These are phyloP conservation scores for Pinguiococcus pyrenoidosus DNA, from an alignment of 108 stramenopile species.

Conservation along the genomic window DNA sequence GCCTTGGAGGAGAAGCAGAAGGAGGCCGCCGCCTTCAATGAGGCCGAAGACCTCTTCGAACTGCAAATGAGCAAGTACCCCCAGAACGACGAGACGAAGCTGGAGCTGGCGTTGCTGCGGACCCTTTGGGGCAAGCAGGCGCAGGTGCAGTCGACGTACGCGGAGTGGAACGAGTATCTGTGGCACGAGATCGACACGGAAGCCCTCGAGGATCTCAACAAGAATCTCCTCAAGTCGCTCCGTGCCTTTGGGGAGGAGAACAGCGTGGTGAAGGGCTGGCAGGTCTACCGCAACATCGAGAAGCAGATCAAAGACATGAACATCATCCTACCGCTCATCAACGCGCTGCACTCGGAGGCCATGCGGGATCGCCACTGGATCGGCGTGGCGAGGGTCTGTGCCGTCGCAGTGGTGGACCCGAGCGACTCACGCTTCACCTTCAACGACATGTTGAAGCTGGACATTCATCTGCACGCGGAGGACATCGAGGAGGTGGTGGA, in stretches of 20 bases:
- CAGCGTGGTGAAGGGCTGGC: conserved; percentile 59
- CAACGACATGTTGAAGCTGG: conserved; percentile 55
- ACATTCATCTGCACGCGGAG: conserved; percentile 56
- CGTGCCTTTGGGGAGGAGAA: conserved; percentile 49
- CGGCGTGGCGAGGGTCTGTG: conserved; percentile 56
- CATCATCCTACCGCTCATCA: conserved; percentile 58
- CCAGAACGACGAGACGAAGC: conserved; percentile 57
- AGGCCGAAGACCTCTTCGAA: conserved; percentile 70
- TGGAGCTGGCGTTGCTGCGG: conserved; percentile 54
- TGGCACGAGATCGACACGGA: conserved; percentile 61
- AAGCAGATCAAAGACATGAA: conserved; percentile 63
- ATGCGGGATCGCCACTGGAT: conserved; percentile 68
- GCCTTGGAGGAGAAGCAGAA: conserved; percentile 42
- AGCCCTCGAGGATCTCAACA: conserved; percentile 58
- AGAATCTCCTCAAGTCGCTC: conserved; percentile 52
- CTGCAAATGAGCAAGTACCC: conserved; percentile 55
- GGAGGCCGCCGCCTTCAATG: conserved; percentile 48
- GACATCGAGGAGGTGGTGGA: conserved; percentile 68
- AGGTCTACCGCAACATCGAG: conserved; percentile 63
- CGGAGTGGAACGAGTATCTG: conserved; percentile 42
- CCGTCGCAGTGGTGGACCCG: conserved; percentile 55
- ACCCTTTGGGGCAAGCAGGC: conserved; percentile 65
- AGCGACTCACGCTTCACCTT: conserved; percentile 31
- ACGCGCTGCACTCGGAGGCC: conserved; percentile 58
- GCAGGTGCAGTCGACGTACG: conserved; percentile 39